Evolutionary conservation across 2,329 filamentous ascomycete species (phyloP), one percentile per base, ranked within the genome.

Genomic region (Diaporthe sp.): DNA sequence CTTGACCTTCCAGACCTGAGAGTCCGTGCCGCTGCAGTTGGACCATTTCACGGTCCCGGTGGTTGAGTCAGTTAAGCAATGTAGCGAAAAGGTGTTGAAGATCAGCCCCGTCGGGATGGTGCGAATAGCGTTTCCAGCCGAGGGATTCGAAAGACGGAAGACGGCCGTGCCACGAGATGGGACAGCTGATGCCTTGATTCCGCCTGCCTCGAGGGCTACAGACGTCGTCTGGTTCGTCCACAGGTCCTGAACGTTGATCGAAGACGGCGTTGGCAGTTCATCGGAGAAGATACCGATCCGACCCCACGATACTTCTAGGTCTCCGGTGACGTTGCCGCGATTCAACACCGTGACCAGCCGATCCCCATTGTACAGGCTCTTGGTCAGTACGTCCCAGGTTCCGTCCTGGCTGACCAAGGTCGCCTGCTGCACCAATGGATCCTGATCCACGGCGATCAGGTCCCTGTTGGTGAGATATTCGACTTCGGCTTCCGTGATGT

Each of bases 271-370:
- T 76, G 69, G n/a, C 39, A 78, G 77, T 47, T 78, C 80, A 1
- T 77, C 75, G 0, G 78, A 72, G 32, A 80, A 76, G 32, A 87
- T 77, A 7, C 85, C 86, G 1, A 86, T 78, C 15, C 82, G 78
- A 15, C 80, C 77, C 63, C 85, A 78, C 0, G 81, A 78, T 12
- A 87, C 77, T 12, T 63, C 81, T 4, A 80, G 78, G 9, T 79
- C 80, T 2, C 71, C 78, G 1, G 81, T 76, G 3, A 71, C 55
- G 30, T 79, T 79, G 1, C 84, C 85, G 13, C 82, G 81, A 77
- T 88, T 88, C 22, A 89, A 78, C 12, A 88, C 79, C 0, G 85
- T 85, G n/a, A 88, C 78, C 13, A 88, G 75, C 4, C 86, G 81
- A 75, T 88, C 86, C 3, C 86, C 85, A 69, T 87, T 86, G 10